Evolutionary conservation across 129 eudicot genomes (phyloP).

Genomic region (Lactuca saligna): DNA sequence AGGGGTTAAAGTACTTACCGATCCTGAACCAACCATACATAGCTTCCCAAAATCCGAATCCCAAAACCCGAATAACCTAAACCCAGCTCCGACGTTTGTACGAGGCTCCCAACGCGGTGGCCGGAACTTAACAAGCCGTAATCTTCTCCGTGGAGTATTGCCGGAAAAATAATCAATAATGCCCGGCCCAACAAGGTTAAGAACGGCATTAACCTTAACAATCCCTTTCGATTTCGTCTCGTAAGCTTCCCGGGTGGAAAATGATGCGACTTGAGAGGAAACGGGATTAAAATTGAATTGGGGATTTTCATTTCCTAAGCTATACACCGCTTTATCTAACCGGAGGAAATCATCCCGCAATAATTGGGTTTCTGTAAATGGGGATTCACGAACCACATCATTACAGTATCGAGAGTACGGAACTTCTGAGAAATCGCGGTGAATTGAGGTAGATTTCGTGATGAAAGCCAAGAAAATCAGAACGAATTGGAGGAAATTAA

Average conservation of each 20-base stretch:
- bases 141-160: conserved; percentile 39
- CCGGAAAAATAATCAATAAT: conserved; percentile 21
- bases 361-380: conserved; percentile 23
- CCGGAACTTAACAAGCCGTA: conserved; percentile 54
- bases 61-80: conserved; percentile 65
- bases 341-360: conserved; percentile 14
- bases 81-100: conserved; percentile 30
- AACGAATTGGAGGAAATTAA: conserved; percentile 22
- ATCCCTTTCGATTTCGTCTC: conserved; percentile 38
- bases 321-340: conserved; percentile 33
- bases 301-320: conserved; percentile 38
- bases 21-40: conserved; percentile 81
- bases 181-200: conserved; percentile 17
- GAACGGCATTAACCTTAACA: conserved; percentile 11
- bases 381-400: conserved; percentile 36
- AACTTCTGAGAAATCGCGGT: conserved; percentile 21
- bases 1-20: conserved; percentile 26
- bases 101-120: conserved; percentile 45
- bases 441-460: conserved; percentile 32
- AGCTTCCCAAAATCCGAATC: conserved; percentile 46
- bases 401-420: conserved; percentile 54
- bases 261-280: conserved; percentile 26
- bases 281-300: conserved; percentile 30
- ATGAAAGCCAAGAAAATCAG: conserved; percentile 24
- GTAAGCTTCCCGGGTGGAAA: conserved; percentile 33